Percentiles rank a stretch among this genome's conserved stretches.
Evolutionary conservation across 1,284 basidiomycete genomes (phyloP).

Genomic region (Anthracocystis walkeri): DNA sequence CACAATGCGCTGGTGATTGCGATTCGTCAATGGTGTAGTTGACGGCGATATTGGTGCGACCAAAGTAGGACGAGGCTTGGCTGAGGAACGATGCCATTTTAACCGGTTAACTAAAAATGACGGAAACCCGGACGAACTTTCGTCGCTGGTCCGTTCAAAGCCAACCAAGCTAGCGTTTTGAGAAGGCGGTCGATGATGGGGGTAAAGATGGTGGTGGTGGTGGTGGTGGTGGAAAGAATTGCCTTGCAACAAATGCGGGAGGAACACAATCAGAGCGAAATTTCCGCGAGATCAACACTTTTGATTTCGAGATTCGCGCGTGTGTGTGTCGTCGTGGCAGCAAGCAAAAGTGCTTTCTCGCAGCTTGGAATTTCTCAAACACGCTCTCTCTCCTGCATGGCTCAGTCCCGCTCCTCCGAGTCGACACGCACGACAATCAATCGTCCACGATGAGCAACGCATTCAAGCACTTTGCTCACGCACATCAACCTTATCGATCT

Average conservation of each 20-base stretch:
- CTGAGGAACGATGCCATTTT: conserved; percentile 59
- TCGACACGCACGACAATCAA: neutral
- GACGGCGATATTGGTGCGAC: conserved; percentile 63
- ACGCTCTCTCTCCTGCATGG: neutral
- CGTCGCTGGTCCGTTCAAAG: neutral
- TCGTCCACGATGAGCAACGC: neutral
- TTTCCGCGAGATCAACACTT: conserved; percentile 25
- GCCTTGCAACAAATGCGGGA: neutral
- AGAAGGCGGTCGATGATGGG: neutral
- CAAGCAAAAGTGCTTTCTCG: no score
- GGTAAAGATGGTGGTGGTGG: neutral
- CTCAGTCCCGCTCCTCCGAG: neutral
- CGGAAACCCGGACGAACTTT: neutral
- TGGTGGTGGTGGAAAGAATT: conserved; percentile 1
- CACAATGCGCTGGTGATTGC: conserved; percentile 53
- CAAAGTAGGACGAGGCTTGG: conserved; percentile 62
- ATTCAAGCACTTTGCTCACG: neutral
- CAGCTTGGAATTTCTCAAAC: conserved; percentile 1
- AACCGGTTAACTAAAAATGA: no score
- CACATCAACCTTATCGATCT: no score
- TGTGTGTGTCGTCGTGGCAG: conserved; percentile 2
- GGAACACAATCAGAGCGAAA: neutral
- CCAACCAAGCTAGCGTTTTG: neutral
- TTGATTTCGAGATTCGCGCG: neutral
- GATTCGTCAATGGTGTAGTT: conserved; percentile 65